Base-by-base conservation (phyloP, 345 rosid genomes). In the Capsella bursapastoris region DNA sequence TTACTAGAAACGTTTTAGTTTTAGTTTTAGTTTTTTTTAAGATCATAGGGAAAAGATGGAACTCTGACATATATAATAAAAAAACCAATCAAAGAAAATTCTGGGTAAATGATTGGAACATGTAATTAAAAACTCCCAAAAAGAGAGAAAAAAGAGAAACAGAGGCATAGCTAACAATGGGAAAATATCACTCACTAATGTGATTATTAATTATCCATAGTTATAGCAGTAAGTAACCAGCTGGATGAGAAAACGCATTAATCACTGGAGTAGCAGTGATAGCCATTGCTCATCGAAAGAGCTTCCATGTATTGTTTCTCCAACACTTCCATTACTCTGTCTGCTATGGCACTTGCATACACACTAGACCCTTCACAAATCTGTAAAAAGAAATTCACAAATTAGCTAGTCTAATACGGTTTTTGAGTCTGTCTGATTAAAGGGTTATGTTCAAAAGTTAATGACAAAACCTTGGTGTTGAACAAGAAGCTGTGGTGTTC, bases 321-420 rank as follows among this genome's bases (percentile, higher is more conserved):
- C 79, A 89, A 74, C 29, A 79, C 96, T 76, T 89, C 89, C 47
- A 91, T 89, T 47, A 91, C 85, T 71, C 81, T 86, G 84, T 85
- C 91, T 57, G 96, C 97, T 74, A 91, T 84, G 8, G 87, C 87
- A 65, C 89, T 85, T 10, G 90, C 96, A 78, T 83, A 82, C 25
- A 76, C 80, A 47, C 75, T 59, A 25, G 74, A 76, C 27, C 80
- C 83, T 62, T 80, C 71, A 27, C 60, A 14, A 13, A 80, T 80
- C 83, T 80, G 80, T 49, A 12, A 7, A 13, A 64, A 18, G 22
- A 22, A 22, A 22, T 22, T 6, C 57, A 63, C 41, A 38, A 22
- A 41, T 14, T 16, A 13, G 2, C 25, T 47, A 70, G 53, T 57
- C n/a, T n/a, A 31, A 53, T 16, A 11, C 57, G 12, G 3, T n/a